These are phyloP conservation scores for Neonothopanus nambi DNA, from an alignment of 1,284 basidiomycete genomes.

Conservation along the genomic window DNA sequence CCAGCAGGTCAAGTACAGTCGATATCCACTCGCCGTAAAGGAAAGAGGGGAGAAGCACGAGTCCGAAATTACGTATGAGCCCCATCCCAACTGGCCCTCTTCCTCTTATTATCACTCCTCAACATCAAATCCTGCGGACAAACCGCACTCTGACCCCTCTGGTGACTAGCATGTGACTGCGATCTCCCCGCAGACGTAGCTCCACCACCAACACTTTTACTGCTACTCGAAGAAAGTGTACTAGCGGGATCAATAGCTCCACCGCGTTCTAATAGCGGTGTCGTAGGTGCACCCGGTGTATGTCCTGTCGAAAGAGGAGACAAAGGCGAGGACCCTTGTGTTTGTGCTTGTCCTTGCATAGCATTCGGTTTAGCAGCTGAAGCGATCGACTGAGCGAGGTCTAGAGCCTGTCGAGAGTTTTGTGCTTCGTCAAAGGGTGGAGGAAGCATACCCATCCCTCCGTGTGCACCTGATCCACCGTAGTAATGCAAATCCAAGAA, in stretches of 20 bases:
- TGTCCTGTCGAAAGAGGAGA: background rate
- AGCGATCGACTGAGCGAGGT: constrained; percentile 48
- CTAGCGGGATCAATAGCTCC: background rate
- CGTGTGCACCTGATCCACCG: constrained; percentile 30
- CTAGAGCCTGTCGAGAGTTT: constrained; percentile 47
- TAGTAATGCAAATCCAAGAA: constrained; percentile 78
- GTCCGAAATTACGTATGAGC: constrained; percentile 34
- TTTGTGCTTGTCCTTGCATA: too few species aligned
- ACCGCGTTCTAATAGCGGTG: background rate
- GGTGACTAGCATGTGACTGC: constrained; percentile 34
- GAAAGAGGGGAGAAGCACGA: constrained; percentile 33
- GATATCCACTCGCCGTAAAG: too few species aligned
- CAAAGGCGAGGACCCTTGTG: too few species aligned
- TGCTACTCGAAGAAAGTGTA: background rate
- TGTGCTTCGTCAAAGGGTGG: constrained; percentile 14
- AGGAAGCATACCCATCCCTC: constrained; percentile 25
- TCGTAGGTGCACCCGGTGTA: background rate
- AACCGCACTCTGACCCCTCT: constrained; percentile 64
- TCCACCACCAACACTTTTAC: background rate
- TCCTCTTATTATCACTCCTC: constrained; percentile 63
- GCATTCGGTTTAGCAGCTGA: constrained; percentile 16
- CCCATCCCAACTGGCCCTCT: constrained; percentile 78
- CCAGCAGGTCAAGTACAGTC: too few species aligned
- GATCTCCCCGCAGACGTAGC: background rate
- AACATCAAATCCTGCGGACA: constrained; percentile 68